phyloP scores from a whole-genome alignment of 306 rosid genomes.

The Medicago ruthenica region DNA sequence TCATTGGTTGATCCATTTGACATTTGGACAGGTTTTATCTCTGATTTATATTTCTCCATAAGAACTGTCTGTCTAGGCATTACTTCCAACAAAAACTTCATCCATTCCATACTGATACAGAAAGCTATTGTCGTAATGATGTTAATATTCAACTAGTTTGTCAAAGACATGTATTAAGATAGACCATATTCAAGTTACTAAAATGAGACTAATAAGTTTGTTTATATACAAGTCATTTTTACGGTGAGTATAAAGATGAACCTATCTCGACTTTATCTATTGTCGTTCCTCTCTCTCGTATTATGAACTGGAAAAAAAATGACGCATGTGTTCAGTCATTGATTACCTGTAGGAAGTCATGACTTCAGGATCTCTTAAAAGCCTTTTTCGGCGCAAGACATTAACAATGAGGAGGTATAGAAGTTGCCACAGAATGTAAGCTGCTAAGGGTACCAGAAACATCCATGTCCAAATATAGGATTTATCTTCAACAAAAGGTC shows the following conservation, averaged over 20 bases:
- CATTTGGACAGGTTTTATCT: constrained; percentile 40
- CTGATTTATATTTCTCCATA: constrained; percentile 72
- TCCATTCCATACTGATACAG: constrained; percentile 84
- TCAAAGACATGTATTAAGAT: too few species aligned
- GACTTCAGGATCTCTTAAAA: constrained; percentile 86
- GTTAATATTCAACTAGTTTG: too few species aligned
- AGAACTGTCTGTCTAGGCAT: constrained; percentile 85
- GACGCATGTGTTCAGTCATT: too few species aligned
- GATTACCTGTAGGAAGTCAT: constrained; percentile 86
- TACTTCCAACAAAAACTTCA: constrained; percentile 86
- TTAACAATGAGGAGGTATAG: constrained; percentile 83
- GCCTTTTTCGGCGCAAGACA: constrained; percentile 81
- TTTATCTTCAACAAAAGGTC: constrained; percentile 84
- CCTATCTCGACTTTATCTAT: too few species aligned
- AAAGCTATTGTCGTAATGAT: constrained; percentile 24
- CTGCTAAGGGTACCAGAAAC: constrained; percentile 76
- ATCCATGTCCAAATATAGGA: constrained; percentile 82
- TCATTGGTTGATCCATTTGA: background rate
- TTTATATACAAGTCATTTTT: too few species aligned
- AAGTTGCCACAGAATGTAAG: constrained; percentile 79
- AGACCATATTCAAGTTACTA: too few species aligned
- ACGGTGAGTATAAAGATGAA: too few species aligned
- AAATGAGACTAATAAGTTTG: too few species aligned
- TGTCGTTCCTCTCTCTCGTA: too few species aligned
- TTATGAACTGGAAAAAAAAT: too few species aligned